Base-by-base conservation (phyloP, 352 stramenopile genomes). In the Pythium insidiosum region DNA sequence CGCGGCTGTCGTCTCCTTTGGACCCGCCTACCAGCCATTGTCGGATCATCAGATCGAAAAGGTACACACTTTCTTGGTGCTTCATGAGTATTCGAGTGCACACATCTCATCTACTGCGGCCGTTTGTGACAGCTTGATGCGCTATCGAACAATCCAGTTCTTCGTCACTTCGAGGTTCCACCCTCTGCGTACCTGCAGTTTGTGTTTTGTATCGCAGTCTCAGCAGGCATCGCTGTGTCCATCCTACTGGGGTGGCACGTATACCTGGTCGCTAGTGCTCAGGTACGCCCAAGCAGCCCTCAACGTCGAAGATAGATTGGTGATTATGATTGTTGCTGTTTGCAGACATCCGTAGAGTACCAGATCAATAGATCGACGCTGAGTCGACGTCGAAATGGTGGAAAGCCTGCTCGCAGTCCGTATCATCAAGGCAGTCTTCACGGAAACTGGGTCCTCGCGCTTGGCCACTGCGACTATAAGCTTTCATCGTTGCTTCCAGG, bases 371-470 rank as follows among this genome's bases (percentile, higher is more conserved):
- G 79, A 2, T 82, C 67, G 15, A 56, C 58, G 11, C 58, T 63
- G 28, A 74, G 70, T 25, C 65, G 67, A 15, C 63, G 68, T 24
- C 61, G 69, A 24, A 60, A 81, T 38, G 63, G 62, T 13, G 70
- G 70, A 26, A 68, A 71, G 54, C 55, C 63, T 7, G 41, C n/a
- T n/a, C n/a, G 80, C 16, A 89, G 73, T 34, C 72, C 79, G 15
- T 89, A 89, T 48, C 67, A 55, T 18, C 66, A 55, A 6, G 76
- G 76, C 16, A 85, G 56, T 22, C 50, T 80, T 2, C 76, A 87
- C 35, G 61, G 58, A 31, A 92, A 92, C 29, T 92, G 79, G 79
- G 79, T 89, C 43, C 51, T 81, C 20, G 72, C 88, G 4, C 89
- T 92, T 38, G 79, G 79, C 16, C 60, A 47, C 10, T 87, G 67